These are phyloP conservation scores for Neolecta irregularis DNA, from an alignment of 1,139 yeast genomes.

Conservation along the genomic window DNA sequence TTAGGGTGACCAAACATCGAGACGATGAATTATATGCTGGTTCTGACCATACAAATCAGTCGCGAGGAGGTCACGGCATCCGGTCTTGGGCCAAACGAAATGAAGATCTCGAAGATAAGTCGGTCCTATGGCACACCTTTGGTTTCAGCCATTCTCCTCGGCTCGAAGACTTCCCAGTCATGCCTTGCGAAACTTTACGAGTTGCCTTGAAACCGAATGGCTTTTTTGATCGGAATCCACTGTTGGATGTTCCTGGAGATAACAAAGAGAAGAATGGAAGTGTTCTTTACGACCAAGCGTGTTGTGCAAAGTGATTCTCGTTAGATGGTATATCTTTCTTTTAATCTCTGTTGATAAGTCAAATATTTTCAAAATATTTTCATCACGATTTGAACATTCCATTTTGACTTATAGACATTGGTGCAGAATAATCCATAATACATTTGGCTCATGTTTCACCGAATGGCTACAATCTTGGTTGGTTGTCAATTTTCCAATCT, in stretches of 20 bases:
- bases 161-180: constrained; percentile 77
- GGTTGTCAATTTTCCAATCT: too few relatives aligned
- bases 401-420: too few relatives aligned
- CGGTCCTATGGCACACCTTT: constrained; percentile 62
- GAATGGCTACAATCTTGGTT: too few relatives aligned
- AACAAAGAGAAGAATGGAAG: too few relatives aligned
- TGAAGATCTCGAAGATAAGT: constrained; percentile 49
- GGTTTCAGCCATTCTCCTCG: constrained; percentile 78
- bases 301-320: too few relatives aligned
- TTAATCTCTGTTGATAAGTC: too few relatives aligned
- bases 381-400: too few relatives aligned
- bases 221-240: constrained; percentile 6
- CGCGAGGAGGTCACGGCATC: constrained; percentile 6
- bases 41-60: constrained; percentile 33
- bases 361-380: too few relatives aligned
- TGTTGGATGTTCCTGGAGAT: constrained; percentile 5
- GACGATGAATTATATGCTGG: constrained; percentile 56
- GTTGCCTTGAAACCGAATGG: constrained; percentile 6
- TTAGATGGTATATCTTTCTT: too few relatives aligned
- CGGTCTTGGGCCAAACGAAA: constrained; percentile 7
- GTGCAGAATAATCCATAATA: too few relatives aligned
- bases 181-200: constrained; percentile 25
- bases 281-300: too few relatives aligned
- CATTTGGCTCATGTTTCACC: too few relatives aligned
- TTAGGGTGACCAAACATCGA: constrained; percentile 52